These are phyloP conservation scores for Phytopythium aichiense DNA, from an alignment of 352 stramenopile species.

Conservation along the genomic window DNA sequence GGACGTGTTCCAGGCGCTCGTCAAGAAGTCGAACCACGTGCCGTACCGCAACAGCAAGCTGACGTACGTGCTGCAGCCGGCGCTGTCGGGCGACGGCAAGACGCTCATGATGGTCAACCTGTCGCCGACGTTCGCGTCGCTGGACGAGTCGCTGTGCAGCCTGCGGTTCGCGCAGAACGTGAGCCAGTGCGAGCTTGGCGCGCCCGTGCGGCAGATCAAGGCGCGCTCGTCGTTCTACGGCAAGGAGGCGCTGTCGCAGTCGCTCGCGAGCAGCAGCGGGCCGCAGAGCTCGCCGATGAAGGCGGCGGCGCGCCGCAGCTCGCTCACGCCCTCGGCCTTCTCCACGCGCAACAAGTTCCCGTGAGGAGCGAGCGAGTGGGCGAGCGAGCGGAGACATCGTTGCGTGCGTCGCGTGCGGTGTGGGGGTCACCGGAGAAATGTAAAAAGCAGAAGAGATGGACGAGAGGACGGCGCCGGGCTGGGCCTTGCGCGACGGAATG, in stretches of 20 bases:
- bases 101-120: conserved; percentile 99
- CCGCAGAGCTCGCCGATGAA: conserved; percentile 21
- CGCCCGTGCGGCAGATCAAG: conserved; percentile 89
- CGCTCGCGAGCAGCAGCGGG: neutral
- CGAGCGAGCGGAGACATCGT: neutral
- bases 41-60: conserved; percentile 99
- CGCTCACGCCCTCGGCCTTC: conserved; percentile 24
- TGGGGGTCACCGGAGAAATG: conserved; percentile 1
- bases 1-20: conserved; percentile 98
- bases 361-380: neutral
- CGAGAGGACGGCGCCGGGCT: neutral
- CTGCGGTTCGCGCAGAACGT: conserved; percentile 97
- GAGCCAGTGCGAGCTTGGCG: conserved; percentile 96
- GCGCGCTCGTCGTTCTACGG: conserved; percentile 24
- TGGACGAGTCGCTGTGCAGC: conserved; percentile 97
- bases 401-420: neutral
- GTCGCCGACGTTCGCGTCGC: conserved; percentile 92
- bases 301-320: conserved; percentile 28
- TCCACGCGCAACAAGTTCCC: conserved; percentile 10
- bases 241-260: conserved; percentile 1
- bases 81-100: conserved; percentile 98
- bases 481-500: conserved; percentile 7
- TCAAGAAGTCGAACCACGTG: conserved; percentile 94
- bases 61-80: conserved; percentile 98
- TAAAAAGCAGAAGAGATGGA: conserved; percentile 5